Evolutionary conservation across 1,139 yeast species (phyloP).

Genomic region (Geotrichum klebahnii): DNA sequence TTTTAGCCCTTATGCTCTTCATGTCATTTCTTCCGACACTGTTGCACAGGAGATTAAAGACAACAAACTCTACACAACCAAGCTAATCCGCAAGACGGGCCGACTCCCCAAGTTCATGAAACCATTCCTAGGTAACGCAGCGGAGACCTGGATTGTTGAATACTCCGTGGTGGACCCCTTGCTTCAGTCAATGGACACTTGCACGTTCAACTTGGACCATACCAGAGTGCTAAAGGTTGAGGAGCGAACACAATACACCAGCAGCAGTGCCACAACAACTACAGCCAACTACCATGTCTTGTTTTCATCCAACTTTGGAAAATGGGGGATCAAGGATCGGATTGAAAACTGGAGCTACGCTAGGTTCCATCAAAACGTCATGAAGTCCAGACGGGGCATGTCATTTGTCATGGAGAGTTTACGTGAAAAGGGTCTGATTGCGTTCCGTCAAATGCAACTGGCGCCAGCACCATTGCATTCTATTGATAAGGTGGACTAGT

Average conservation of each 20-base stretch:
- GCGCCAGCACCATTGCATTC: not conserved
- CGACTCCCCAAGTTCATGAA: constrained; percentile 74
- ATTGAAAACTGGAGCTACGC: constrained; percentile 81
- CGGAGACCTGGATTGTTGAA: constrained; percentile 83
- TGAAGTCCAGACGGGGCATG: constrained; percentile 68
- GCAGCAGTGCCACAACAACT: constrained; percentile 17
- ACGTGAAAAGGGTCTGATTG: constrained; percentile 40
- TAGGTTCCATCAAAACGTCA: constrained; percentile 63
- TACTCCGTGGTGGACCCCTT: constrained; percentile 69
- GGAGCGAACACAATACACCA: constrained; percentile 60
- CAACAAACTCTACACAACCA: constrained; percentile 60
- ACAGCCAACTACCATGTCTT: constrained; percentile 48
- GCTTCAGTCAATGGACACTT: constrained; percentile 54
- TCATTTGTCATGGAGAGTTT: constrained; percentile 67
- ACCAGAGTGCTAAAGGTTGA: constrained; percentile 73
- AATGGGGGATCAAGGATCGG: constrained; percentile 59
- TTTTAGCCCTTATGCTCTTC: constrained; percentile 68
- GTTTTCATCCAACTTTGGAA: constrained; percentile 64
- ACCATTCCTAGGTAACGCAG: constrained; percentile 68
- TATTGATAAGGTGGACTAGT: not conserved
- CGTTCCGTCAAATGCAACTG: constrained; percentile 20
- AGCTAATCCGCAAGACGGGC: constrained; percentile 75
- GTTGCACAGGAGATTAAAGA: constrained; percentile 55
- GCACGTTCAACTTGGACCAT: constrained; percentile 84
- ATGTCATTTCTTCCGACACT: constrained; percentile 82